Conservation (phyloP, 139 green algal genomes). For the Chlamydomonas urium region DNA sequence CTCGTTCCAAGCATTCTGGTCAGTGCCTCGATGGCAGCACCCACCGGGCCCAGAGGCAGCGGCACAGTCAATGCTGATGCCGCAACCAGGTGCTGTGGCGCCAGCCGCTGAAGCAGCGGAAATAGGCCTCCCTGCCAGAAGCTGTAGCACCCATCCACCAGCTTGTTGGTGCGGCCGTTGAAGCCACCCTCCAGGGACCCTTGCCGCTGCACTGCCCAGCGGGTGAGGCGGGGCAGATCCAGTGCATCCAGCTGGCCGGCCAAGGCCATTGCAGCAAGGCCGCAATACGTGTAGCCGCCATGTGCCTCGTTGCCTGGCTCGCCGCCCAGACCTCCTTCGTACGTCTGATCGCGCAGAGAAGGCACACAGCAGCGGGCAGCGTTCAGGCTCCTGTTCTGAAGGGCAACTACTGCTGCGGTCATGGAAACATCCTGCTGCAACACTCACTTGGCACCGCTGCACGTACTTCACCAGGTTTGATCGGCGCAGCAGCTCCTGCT, state of each 20-base stretch:
- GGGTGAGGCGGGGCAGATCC: conserved; percentile 9
- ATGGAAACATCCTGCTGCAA: no score
- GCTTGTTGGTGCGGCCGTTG: conserved; percentile 96
- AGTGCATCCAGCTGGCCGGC: neutral
- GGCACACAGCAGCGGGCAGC: no score
- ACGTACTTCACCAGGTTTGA: conserved; percentile 65
- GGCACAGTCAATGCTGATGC: no score
- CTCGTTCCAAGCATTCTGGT: no score
- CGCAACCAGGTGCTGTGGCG: no score
- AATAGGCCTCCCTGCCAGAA: conserved; percentile 88
- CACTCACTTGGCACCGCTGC: conserved; percentile 57
- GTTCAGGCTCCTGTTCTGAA: no score
- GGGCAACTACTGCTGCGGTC: no score
- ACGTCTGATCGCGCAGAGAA: no score
- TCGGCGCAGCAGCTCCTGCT: conserved; percentile 35
- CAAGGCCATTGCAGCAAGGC: conserved; percentile 51
- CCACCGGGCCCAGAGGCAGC: no score
- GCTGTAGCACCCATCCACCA: conserved; percentile 97
- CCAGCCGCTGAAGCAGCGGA: conserved; percentile 53
- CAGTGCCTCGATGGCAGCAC: no score
- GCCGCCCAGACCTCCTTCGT: conserved; percentile 90
- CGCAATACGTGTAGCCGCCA: conserved; percentile 97
- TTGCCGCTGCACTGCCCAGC: conserved; percentile 46
- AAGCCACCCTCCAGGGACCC: conserved; percentile 89
- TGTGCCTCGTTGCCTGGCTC: conserved; percentile 96